Evolutionary conservation across 2,329 filamentous ascomycete genomes (phyloP).

Genomic region (Colletotrichum tofieldiae): DNA sequence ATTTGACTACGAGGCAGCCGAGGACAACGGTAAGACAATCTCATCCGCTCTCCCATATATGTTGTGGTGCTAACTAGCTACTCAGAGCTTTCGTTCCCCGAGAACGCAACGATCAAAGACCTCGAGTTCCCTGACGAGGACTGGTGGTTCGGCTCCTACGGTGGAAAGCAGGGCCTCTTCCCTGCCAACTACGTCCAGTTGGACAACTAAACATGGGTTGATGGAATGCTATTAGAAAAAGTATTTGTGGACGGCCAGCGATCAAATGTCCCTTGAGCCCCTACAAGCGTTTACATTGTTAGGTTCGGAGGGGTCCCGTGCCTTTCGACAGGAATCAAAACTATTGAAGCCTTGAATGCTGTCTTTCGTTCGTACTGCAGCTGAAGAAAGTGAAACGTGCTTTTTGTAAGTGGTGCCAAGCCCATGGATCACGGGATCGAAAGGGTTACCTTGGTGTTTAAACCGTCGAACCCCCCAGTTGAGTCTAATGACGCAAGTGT

Average conservation of each 20-base stretch:
- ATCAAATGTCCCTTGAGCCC: slow-evolving; percentile 16
- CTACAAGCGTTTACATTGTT: slow-evolving; percentile 11
- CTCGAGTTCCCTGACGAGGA: slow-evolving; percentile 98
- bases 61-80: slow-evolving; percentile 48
- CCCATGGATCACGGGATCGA: background rate
- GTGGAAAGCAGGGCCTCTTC: slow-evolving; percentile 88
- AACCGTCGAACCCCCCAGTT: background rate
- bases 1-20: slow-evolving; percentile 97
- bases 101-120: slow-evolving; percentile 85
- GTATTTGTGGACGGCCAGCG: slow-evolving; percentile 37
- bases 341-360: background rate
- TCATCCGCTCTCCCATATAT: slow-evolving; percentile 47
- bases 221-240: slow-evolving; percentile 35
- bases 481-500: background rate
- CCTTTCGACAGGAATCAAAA: slow-evolving; percentile 28
- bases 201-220: slow-evolving; percentile 52
- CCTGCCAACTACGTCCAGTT: slow-evolving; percentile 80
- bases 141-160: slow-evolving; percentile 96
- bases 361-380: background rate
- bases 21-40: slow-evolving; percentile 82
- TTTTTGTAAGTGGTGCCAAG: background rate
- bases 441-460: background rate
- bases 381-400: background rate
- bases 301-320: slow-evolving; percentile 10
- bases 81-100: slow-evolving; percentile 84